Base-by-base conservation (phyloP, 306 rosid species). In the Fagus crenata region DNA sequence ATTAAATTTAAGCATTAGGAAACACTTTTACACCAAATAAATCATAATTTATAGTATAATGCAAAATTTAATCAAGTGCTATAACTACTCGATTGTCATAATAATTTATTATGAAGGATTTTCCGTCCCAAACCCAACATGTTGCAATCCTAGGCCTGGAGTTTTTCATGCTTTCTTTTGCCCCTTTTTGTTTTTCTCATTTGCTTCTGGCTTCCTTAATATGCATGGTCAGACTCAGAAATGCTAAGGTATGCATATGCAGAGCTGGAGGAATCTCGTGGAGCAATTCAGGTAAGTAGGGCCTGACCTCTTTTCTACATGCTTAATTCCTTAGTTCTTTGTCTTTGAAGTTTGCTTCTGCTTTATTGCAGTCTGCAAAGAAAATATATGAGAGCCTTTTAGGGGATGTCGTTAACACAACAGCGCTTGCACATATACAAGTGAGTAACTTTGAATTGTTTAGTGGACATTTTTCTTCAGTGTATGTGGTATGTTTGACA, bases 191-290 rank as follows among this genome's bases (percentile, higher is more conserved):
- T 49, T 33, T 67, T 8, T 72, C 51, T 37, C 43, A 46, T 35
- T 71, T 35, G 13, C 17, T 73, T 59, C 49, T 55, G 42, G 42
- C 49, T 56, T 36, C 71, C 75, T 69, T 51, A 37, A 40, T 73
- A 42, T 75, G 32, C 69, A 35, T 2, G 1, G 60, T 70, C 89
- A 95, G 97, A 88, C 83, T 92, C 93, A 0, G 92, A 90, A 76
- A 86, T 95, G 97, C 90, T 95, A 42, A 86, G 93, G 67, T 95
- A 90, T 90, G 98, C 98, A 64, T 92, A 89, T 80, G 97, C 97
- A 4, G 98, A 95, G 88, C 88, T 95, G 81, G 97, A 95, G 86
- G 97, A 95, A 82, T 92, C 98, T 76, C 97, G 96, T 82, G 98
- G 98, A 35, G 92, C 97, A 82, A 89, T 95, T 82, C 97, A 88